Conservation (phyloP, 2,329 filamentous ascomycete genomes). For the Calonectria crousiana region DNA sequence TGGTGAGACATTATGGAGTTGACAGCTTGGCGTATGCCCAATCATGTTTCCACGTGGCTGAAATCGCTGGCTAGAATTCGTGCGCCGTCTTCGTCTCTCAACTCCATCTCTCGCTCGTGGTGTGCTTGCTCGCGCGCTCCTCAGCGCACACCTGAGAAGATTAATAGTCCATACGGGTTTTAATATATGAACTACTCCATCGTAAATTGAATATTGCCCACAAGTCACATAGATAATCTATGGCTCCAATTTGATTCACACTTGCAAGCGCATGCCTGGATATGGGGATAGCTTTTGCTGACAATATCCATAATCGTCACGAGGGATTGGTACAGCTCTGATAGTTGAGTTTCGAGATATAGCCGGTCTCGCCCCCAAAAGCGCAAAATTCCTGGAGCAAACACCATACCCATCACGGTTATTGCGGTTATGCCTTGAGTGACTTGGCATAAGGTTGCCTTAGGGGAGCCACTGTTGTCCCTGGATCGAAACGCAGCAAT, state of each 20-base stretch:
- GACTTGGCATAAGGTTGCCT: no score
- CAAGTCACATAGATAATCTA: no score
- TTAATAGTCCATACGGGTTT: not conserved
- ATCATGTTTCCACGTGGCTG: not conserved
- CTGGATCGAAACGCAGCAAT: no score
- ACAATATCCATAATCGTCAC: not conserved
- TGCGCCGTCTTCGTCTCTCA: no score
- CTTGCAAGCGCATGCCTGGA: not conserved
- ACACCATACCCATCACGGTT: no score
- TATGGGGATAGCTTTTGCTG: not conserved
- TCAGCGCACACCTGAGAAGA: not conserved
- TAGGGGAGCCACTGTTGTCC: no score
- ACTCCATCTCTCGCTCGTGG: not conserved
- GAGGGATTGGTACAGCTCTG: not conserved
- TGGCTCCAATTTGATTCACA: not conserved
- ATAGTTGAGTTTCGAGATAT: no score
- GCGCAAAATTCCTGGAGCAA: no score
- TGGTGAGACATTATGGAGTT: not conserved
- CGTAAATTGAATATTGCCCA: no score
- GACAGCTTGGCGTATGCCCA: not conserved
- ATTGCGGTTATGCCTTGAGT: no score
- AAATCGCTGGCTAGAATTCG: no score
- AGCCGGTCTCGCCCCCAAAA: not conserved
- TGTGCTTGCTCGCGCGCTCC: not conserved
- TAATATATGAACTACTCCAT: not conserved